A percentile compares a stretch with the other conserved stretches of the same genome.
Conservation (phyloP, 2,329 filamentous ascomycete species). For the Trichoderma polysporum region DNA sequence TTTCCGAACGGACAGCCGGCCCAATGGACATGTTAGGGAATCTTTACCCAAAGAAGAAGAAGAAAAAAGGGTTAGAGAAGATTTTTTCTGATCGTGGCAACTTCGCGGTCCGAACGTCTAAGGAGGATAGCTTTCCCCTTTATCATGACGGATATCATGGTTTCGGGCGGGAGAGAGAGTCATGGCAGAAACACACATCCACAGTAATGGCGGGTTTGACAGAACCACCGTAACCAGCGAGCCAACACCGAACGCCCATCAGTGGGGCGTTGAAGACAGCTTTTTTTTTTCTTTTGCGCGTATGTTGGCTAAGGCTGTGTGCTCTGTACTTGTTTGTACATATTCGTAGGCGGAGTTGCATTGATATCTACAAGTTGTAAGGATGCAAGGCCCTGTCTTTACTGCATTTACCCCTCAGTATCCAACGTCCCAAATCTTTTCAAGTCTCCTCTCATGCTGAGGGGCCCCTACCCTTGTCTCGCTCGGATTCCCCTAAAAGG, state of each 20-base stretch:
- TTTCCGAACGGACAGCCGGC: not conserved
- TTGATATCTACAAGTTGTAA: not conserved
- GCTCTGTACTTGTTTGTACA: not conserved
- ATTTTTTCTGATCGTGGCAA: too few relatives aligned
- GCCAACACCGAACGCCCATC: not conserved
- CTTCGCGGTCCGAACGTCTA: too few relatives aligned
- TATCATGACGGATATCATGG: not conserved
- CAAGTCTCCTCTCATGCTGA: not conserved
- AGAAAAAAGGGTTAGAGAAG: not conserved
- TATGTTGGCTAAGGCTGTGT: too few relatives aligned
- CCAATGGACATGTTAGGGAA: not conserved
- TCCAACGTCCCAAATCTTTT: not conserved
- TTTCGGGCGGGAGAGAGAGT: not conserved
- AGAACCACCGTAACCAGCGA: not conserved
- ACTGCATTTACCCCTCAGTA: slow-evolving; percentile 2
- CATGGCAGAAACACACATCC: not conserved
- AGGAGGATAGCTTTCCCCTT: not conserved
- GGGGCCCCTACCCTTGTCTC: not conserved
- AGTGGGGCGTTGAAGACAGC: not conserved
- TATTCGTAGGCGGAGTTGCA: not conserved
- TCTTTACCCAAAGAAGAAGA: not conserved
- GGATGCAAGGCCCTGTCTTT: not conserved
- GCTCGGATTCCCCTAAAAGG: not conserved
- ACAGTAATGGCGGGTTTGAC: not conserved
- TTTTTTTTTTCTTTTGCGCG: not conserved